A percentile compares a stretch with the other conserved stretches of the same genome.
Evolutionary conservation across 257 asterid genomes (phyloP).

Genomic region (Nicotiana noctiflora): DNA sequence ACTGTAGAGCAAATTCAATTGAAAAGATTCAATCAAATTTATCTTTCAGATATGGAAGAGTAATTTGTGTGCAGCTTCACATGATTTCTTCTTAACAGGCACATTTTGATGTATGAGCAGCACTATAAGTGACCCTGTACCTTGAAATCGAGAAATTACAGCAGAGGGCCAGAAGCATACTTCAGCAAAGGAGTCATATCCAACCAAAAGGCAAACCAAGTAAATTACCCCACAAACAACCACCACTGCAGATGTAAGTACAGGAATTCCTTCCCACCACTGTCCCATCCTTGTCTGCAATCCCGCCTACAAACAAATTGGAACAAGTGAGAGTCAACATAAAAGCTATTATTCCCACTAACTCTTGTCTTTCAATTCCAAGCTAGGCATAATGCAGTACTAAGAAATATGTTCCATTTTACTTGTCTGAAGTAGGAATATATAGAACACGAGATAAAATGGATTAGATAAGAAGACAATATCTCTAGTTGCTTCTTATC

Average conservation of each 20-base stretch:
- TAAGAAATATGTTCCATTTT: neutral
- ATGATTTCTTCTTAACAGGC: neutral
- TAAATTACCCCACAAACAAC: slow-evolving; percentile 67
- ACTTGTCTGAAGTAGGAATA: neutral
- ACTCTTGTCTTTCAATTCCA: neutral
- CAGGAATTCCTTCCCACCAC: slow-evolving; percentile 97
- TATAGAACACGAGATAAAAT: neutral
- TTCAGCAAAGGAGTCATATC: slow-evolving; percentile 87
- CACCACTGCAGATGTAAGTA: slow-evolving; percentile 68
- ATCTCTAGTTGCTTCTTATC: neutral
- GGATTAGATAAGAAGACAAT: neutral
- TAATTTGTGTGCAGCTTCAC: neutral
- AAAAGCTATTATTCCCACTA: neutral
- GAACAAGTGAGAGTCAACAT: neutral
- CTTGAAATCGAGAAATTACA: slow-evolving; percentile 81
- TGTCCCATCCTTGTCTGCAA: slow-evolving; percentile 69
- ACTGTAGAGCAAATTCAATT: neutral
- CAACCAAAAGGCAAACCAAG: slow-evolving; percentile 74
- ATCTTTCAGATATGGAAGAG: neutral
- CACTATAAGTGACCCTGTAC: slow-evolving; percentile 21
- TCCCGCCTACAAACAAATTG: slow-evolving; percentile 53
- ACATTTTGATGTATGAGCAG: neutral
- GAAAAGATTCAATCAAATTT: neutral
- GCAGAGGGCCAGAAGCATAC: slow-evolving; percentile 90
- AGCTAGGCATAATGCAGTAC: neutral